phyloP scores from a whole-genome alignment of 1,284 basidiomycete genomes.

The Cystobasidium sp. region DNA sequence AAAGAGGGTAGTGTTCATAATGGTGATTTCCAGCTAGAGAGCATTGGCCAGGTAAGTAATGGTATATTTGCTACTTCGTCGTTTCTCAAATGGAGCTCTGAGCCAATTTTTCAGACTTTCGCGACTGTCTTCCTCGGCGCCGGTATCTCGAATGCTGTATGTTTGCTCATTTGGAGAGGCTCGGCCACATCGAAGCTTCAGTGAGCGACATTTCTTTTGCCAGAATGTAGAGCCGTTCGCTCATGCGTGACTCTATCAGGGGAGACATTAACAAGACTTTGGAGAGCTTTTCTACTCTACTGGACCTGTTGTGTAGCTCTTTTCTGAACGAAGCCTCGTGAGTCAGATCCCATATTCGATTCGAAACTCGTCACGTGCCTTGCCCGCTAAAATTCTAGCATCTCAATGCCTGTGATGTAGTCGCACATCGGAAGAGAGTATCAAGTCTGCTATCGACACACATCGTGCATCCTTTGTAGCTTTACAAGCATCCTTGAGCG shows the following conservation, averaged over 20 bases:
- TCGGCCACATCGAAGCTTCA: slow-evolving; percentile 83
- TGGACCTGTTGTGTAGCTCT: slow-evolving; percentile 76
- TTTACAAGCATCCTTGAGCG: slow-evolving; percentile 77
- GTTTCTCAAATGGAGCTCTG: neutral
- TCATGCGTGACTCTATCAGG: slow-evolving; percentile 44
- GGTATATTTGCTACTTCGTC: neutral
- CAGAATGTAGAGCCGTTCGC: neutral
- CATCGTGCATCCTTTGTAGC: slow-evolving; percentile 78
- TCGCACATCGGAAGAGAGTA: slow-evolving; percentile 28
- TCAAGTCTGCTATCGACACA: slow-evolving; percentile 63
- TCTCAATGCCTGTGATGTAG: slow-evolving; percentile 68
- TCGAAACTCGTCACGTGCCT: too few species aligned
- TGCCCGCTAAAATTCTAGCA: neutral
- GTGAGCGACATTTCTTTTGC: slow-evolving; percentile 55
- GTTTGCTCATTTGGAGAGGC: slow-evolving; percentile 79
- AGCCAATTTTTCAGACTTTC: slow-evolving; percentile 62
- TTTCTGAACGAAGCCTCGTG: slow-evolving; percentile 72
- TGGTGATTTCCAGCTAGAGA: slow-evolving; percentile 55
- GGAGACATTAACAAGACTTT: slow-evolving; percentile 78
- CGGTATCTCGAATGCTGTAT: slow-evolving; percentile 77
- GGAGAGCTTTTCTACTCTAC: slow-evolving; percentile 81
- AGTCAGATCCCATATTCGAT: neutral
- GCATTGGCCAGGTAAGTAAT: slow-evolving; percentile 53
- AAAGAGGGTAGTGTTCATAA: slow-evolving; percentile 83
- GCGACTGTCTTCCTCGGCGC: slow-evolving; percentile 79